phyloP scores from a whole-genome alignment of 306 rosid species.

The Prunus persica region Prunus_persica_NCBIv2 NC_034014.1:9014501-9015000 shows the following conservation, averaged over 20 bases:
- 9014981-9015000: conserved; percentile 65
- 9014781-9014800: conserved; percentile 53
- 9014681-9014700: conserved; percentile 44
- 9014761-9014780: conserved; percentile 55
- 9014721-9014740: conserved; percentile 50
- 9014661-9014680: conserved; percentile 48
- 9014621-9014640: conserved; percentile 24
- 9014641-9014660: conserved; percentile 59
- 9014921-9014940: conserved; percentile 74
- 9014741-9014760: conserved; percentile 66
- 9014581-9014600: neutral
- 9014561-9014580: neutral
- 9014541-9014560: neutral
- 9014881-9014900: neutral
- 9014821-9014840: neutral
- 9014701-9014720: conserved; percentile 49
- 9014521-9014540: neutral
- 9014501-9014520: neutral
- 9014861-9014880: neutral
- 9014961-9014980: conserved; percentile 73
- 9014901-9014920: conserved; percentile 51
- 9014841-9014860: neutral
- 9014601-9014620: neutral
- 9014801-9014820: conserved; percentile 21
- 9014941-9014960: conserved; percentile 66